phyloP scores from a whole-genome alignment of 2,329 filamentous ascomycete species.

The Hymenoscyphus fraxineus region DNA sequence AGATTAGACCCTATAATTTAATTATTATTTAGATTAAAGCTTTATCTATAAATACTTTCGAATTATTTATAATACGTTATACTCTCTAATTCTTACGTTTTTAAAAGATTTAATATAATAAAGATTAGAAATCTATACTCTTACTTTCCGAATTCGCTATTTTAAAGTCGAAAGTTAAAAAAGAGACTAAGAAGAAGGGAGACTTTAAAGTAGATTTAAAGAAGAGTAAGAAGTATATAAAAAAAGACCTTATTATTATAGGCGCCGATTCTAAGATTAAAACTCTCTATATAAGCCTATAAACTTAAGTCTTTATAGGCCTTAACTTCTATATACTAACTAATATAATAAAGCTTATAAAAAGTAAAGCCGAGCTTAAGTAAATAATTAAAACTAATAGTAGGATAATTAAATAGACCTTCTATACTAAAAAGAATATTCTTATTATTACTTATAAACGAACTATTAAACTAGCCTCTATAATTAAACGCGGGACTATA shows the following conservation, averaged over 20 bases:
- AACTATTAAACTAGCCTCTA: slow-evolving; percentile 74
- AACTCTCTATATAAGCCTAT: slow-evolving; percentile 53
- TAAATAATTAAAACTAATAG: slow-evolving; percentile 78
- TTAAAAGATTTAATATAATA: slow-evolving; percentile 75
- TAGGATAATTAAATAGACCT: slow-evolving; percentile 72
- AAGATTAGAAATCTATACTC: slow-evolving; percentile 75
- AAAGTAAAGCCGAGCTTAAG: slow-evolving; percentile 75
- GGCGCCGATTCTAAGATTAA: slow-evolving; percentile 56
- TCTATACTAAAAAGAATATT: slow-evolving; percentile 57
- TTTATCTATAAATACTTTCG: slow-evolving; percentile 68
- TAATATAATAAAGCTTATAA: slow-evolving; percentile 64
- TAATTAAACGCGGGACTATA: slow-evolving; percentile 67
- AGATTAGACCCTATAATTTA: slow-evolving; percentile 87
- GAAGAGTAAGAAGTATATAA: slow-evolving; percentile 58
- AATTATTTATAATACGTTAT: slow-evolving; percentile 70
- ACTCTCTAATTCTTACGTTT: slow-evolving; percentile 92
- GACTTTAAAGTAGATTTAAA: slow-evolving; percentile 73
- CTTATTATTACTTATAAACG: slow-evolving; percentile 77
- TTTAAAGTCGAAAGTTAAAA: slow-evolving; percentile 64
- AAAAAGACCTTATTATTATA: slow-evolving; percentile 65
- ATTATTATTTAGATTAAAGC: slow-evolving; percentile 88
- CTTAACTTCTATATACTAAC: slow-evolving; percentile 81
- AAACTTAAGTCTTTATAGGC: slow-evolving; percentile 66
- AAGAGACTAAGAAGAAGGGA: slow-evolving; percentile 64
- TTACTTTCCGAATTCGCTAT: slow-evolving; percentile 73